A percentile compares a stretch with the other conserved stretches of the same genome.
These are phyloP conservation scores for Dichotomocladium elegans DNA, from an alignment of 371 early-diverging fungal genomes.

Conservation along the genomic window DNA sequence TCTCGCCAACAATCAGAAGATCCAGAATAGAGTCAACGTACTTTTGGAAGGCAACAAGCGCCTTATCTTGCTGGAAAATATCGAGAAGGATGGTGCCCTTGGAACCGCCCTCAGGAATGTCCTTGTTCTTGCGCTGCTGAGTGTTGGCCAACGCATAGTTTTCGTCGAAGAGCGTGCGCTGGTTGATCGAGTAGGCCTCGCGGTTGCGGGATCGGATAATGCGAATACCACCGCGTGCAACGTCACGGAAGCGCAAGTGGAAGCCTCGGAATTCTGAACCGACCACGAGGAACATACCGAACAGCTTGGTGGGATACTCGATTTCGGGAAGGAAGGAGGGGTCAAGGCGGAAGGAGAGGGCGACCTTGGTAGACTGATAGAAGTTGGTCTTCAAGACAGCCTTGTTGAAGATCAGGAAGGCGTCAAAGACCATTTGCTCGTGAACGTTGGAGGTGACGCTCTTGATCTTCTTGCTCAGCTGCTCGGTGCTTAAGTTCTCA, in stretches of 20 bases:
- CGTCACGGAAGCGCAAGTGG: constrained; percentile 96
- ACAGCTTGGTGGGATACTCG: constrained; percentile 91
- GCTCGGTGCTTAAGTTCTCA: constrained; percentile 73
- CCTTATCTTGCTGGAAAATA: constrained; percentile 90
- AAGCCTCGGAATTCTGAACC: constrained; percentile 98
- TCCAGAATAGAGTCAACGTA: constrained; percentile 96
- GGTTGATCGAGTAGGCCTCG: constrained; percentile 95
- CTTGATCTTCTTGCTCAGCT: constrained; percentile 83
- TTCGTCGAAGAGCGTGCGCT: constrained; percentile 94
- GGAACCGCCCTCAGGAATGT: constrained; percentile 98
- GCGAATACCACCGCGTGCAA: constrained; percentile 98
- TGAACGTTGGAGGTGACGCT: constrained; percentile 86
- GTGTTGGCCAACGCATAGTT: constrained; percentile 95
- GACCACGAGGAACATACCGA: constrained; percentile 96
- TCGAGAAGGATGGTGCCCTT: constrained; percentile 97
- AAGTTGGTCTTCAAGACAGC: constrained; percentile 98
- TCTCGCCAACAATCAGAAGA: constrained; percentile 85
- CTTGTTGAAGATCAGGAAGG: constrained; percentile 92
- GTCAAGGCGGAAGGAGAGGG: constrained; percentile 95
- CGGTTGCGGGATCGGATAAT: constrained; percentile 96
- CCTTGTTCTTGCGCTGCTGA: constrained; percentile 98
- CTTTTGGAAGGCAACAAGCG: constrained; percentile 96
- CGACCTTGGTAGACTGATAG: constrained; percentile 98
- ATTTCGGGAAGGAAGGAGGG: constrained; percentile 90
- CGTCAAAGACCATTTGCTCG: constrained; percentile 94